Evolutionary conservation across 2,329 filamentous ascomycete species (phyloP), one percentile per base, ranked within the genome.

Genomic region (Cladophialophora exuberans): DNA sequence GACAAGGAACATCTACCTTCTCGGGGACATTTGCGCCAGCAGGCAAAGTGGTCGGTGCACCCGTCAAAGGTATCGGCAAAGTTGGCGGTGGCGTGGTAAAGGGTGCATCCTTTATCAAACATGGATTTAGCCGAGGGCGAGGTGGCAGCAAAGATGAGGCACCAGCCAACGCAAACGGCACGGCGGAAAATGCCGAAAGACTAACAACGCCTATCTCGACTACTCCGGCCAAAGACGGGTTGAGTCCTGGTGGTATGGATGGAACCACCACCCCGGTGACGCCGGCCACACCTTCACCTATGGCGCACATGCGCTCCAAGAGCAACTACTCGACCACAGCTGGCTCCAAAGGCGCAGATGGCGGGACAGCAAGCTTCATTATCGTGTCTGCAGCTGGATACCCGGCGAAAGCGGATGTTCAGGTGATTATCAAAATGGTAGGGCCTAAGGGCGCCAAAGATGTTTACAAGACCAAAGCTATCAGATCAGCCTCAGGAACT

Each of bases 1-100:
- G 91, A 44, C 90, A 97, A 72, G 94, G 94, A 47, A 94, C 91
- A 0, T 91, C 91, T 0, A 97, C 93, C 1, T 96, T 99, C 76
- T 87, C 87, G 0, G 92, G 92, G 26, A 96, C 91, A 1, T 97
- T 97, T 70, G 87, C 86, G 4, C 81, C 86, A 1, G 90, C 94
- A 23, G 89, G 89, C 43, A 92, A 92, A 73, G 91, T 99, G 56
- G 89, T 97, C 23, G 93, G 93, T 31, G 94, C 87, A 15, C 95
- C 94, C n/a, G 87, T 99, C 72, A 97, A 97, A 76, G 92, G 91
- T 26, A 86, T 88, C 30, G 89, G 89, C 25, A 88, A 85, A 54
- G 87, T 88, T 31, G 92, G 90, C 31, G 88, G 90, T 55, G 87
- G 88, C 31, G 90, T 97, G 28, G 86, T 90, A 61, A 95, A 89